Evolutionary conservation across 345 rosid species (phyloP).

Genomic region (Iberis pinnata): DNA sequence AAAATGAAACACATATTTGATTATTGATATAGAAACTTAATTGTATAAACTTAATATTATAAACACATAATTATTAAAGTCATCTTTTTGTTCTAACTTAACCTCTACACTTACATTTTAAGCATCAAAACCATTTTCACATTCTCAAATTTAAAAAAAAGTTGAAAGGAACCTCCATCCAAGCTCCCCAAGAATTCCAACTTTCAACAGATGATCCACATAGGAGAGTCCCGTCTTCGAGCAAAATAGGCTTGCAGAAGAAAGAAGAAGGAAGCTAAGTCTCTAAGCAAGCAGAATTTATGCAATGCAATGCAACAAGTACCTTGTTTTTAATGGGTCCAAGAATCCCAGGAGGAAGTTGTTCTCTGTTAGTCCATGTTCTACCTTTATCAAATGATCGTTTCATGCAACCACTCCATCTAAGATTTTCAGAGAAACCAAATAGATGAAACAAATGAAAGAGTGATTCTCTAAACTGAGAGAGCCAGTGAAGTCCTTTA

Average conservation of each 20-base stretch:
- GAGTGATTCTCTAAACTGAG: background rate
- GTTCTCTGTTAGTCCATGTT: conserved; percentile 72
- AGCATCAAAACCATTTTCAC: no score
- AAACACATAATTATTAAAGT: no score
- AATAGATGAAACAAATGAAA: background rate
- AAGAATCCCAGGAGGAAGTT: conserved; percentile 82
- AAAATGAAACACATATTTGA: no score
- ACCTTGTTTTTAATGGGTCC: conserved; percentile 95
- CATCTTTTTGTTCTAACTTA: no score
- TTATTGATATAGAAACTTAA: no score
- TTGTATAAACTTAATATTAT: no score
- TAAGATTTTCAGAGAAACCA: conserved; percentile 27
- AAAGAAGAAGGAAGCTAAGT: conserved; percentile 10
- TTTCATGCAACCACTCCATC: conserved; percentile 98
- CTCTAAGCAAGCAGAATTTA: background rate
- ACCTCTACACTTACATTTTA: no score
- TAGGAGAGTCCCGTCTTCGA: conserved; percentile 57
- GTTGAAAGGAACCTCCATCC: no score
- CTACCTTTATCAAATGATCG: conserved; percentile 72
- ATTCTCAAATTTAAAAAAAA: no score
- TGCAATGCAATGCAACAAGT: conserved; percentile 10
- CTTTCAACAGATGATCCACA: conserved; percentile 92
- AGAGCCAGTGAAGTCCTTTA: no score
- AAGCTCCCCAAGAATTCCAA: conserved; percentile 96
- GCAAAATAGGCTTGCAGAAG: conserved; percentile 89